phyloP scores from a whole-genome alignment of 352 stramenopile species.

The Albugo candida region DNA sequence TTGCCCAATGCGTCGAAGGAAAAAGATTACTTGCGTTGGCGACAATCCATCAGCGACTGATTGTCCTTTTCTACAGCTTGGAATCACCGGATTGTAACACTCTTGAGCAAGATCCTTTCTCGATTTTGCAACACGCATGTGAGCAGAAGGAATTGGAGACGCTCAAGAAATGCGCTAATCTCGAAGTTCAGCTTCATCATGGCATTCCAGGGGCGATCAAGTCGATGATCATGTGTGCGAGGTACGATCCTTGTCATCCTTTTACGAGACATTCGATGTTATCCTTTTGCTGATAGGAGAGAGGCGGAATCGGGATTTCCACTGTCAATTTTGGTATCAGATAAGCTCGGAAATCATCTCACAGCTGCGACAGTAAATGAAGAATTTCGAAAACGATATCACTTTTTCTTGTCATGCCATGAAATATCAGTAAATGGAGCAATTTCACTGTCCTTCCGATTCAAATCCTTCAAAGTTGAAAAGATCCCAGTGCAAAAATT shows the following conservation, averaged over 20 bases:
- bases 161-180: too few species aligned
- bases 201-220: too few species aligned
- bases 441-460: conserved; percentile 61
- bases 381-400: conserved; percentile 26
- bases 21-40: too few species aligned
- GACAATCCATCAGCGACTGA: background rate
- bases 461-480: conserved; percentile 32
- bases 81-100: background rate
- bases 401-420: conserved; percentile 34
- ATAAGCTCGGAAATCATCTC: background rate
- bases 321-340: background rate
- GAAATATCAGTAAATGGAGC: conserved; percentile 31
- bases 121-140: background rate
- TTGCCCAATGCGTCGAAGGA: background rate
- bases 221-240: too few species aligned
- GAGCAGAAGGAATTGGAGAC: background rate
- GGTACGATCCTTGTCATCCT: too few species aligned
- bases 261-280: background rate
- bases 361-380: conserved; percentile 12
- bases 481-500: conserved; percentile 64
- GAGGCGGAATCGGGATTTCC: conserved; percentile 1
- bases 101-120: background rate
- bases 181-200: too few species aligned
- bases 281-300: background rate
- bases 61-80: background rate